These are phyloP conservation scores for Fraxinus albicans DNA, from an alignment of 305 asterid species.

Conservation along the genomic window DNA sequence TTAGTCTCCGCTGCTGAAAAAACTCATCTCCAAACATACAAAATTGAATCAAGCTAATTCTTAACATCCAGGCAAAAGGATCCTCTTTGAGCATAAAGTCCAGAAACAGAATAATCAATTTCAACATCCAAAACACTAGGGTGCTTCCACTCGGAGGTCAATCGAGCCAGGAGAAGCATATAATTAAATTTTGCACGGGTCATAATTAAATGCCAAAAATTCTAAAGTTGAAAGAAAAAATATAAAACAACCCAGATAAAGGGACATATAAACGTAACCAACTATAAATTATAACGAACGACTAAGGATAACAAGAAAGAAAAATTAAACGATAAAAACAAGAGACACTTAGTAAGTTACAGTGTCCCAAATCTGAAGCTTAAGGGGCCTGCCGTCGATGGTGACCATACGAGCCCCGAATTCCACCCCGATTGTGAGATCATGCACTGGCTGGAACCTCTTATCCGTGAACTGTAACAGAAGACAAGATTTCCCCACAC, in stretches of 20 bases:
- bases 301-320: neutral
- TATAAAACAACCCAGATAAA: neutral
- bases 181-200: neutral
- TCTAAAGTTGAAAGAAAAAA: neutral
- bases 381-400: constrained; percentile 69
- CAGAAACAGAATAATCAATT: neutral
- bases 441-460: constrained; percentile 94
- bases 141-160: neutral
- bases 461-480: constrained; percentile 80
- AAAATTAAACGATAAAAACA: constrained; percentile 7
- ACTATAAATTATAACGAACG: neutral
- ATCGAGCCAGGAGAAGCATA: neutral
- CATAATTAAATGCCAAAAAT: neutral
- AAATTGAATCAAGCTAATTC: neutral
- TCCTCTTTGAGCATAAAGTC: neutral
- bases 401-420: constrained; percentile 85
- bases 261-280: neutral
- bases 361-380: constrained; percentile 94
- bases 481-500: constrained; percentile 88
- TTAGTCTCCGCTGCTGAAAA: neutral
- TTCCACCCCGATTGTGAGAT: constrained; percentile 87
- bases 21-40: neutral
- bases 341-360: constrained; percentile 25
- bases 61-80: neutral
- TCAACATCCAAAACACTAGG: neutral